These are phyloP conservation scores for Lepraria neglecta DNA, from an alignment of 495 filamentous ascomycete species.

Conservation along the genomic window DNA sequence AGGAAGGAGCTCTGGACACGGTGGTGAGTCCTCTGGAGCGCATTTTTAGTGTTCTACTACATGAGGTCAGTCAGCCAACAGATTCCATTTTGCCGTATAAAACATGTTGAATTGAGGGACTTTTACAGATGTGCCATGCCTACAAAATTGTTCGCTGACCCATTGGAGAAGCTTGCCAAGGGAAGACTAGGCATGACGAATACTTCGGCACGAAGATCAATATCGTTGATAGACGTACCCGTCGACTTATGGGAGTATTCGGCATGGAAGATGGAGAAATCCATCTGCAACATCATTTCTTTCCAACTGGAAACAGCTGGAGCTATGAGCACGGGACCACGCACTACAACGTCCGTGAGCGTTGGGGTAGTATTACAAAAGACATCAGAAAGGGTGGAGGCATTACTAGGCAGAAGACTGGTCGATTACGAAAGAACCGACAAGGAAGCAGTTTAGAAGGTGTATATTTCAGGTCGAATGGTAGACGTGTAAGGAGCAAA, in stretches of 20 bases:
- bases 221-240: not conserved
- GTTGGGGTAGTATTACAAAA: no score
- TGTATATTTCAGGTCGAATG: no score
- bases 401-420: no score
- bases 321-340: no score
- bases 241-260: not conserved
- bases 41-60: not conserved
- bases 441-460: no score
- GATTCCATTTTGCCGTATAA: no score
- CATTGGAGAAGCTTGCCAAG: no score
- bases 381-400: no score
- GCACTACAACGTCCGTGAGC: no score
- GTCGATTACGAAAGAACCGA: no score
- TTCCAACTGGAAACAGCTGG: not conserved
- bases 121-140: conserved; percentile 7
- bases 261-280: not conserved
- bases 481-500: not conserved
- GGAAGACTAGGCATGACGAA: not conserved
- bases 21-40: not conserved
- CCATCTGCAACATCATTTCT: not conserved
- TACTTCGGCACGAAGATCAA: not conserved
- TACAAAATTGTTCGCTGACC: not conserved
- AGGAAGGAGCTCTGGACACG: not conserved
- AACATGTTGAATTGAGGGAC: not conserved
- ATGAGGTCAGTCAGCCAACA: not conserved